A percentile compares a stretch with the other conserved stretches of the same genome.
These are phyloP conservation scores for Pilaira anomala DNA, from an alignment of 192 early-diverging fungal genomes.

Conservation along the genomic window DNA sequence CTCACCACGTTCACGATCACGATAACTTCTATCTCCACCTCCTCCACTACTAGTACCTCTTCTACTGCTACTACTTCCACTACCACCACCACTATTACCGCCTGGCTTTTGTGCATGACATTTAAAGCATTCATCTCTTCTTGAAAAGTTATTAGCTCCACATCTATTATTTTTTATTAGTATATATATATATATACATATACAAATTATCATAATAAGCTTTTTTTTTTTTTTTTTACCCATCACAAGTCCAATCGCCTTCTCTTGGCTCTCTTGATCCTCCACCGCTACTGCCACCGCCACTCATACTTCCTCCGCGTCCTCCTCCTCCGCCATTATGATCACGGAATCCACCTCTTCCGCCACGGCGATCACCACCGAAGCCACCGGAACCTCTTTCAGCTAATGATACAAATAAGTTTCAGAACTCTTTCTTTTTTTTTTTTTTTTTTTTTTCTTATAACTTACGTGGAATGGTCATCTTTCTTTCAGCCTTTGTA, in stretches of 20 bases:
- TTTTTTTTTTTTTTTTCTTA: too few species aligned
- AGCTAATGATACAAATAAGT: neutral
- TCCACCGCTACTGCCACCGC: constrained; percentile 37
- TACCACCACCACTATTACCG: constrained; percentile 39
- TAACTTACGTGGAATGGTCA: constrained; percentile 37
- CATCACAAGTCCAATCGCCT: constrained; percentile 59
- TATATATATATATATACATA: neutral
- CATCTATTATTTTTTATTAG: constrained; percentile 41
- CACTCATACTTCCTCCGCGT: constrained; percentile 38
- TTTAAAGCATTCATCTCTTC: constrained; percentile 58
- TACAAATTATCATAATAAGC: neutral
- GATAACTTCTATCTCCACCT: constrained; percentile 27
- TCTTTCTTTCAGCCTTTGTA: constrained; percentile 57
- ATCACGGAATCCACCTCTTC: constrained; percentile 42
- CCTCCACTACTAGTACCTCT: constrained; percentile 39
- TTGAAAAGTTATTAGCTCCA: constrained; percentile 65
- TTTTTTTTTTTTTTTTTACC: constrained; percentile 34
- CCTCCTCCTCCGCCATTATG: constrained; percentile 43
- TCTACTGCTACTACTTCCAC: constrained; percentile 33
- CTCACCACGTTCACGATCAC: constrained; percentile 32
- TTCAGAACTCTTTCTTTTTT: neutral
- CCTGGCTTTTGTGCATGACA: constrained; percentile 58
- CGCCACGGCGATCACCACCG: constrained; percentile 45
- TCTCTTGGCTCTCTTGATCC: constrained; percentile 46
- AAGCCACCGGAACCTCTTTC: constrained; percentile 8